Evolutionary conservation across 306 rosid genomes (phyloP).

Genomic region (Elaeagnus macrophylla): DNA sequence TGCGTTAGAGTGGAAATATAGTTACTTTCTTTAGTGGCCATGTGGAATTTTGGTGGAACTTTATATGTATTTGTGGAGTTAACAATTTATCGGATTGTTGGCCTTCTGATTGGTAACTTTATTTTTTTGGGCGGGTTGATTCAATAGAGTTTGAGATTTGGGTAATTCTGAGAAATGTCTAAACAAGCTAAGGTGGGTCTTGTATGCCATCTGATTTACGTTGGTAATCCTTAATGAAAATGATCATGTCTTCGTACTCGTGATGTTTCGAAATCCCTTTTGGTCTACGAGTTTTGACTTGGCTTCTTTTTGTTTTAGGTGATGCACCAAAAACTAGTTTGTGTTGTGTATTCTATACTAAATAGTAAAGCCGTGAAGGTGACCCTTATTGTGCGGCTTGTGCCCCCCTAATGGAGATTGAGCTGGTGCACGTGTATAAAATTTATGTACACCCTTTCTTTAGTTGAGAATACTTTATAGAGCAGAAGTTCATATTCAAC

Average conservation of each 20-base stretch:
- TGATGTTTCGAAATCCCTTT: background rate
- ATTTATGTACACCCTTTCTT: background rate
- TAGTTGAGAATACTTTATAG: background rate
- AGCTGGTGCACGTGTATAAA: background rate
- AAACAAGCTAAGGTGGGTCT: too few species aligned
- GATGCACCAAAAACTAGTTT: background rate
- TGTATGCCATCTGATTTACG: too few species aligned
- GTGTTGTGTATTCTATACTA: background rate
- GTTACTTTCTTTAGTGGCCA: background rate
- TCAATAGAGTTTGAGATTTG: too few species aligned
- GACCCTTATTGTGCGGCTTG: background rate
- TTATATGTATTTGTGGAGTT: background rate
- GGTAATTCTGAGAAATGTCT: too few species aligned
- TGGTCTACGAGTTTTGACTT: background rate
- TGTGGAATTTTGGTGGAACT: background rate
- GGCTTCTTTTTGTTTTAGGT: background rate
- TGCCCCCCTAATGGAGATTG: background rate
- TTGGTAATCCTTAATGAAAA: too few species aligned
- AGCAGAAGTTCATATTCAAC: background rate
- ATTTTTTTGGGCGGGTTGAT: too few species aligned
- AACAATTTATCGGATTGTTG: too few species aligned
- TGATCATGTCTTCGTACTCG: too few species aligned
- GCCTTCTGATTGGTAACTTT: too few species aligned
- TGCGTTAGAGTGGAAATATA: constrained; percentile 1
- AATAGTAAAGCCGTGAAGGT: background rate